These are phyloP conservation scores for Ananas comosus DNA, from an alignment of 176 grass and related monocot species.

Conservation along the genomic window DNA sequence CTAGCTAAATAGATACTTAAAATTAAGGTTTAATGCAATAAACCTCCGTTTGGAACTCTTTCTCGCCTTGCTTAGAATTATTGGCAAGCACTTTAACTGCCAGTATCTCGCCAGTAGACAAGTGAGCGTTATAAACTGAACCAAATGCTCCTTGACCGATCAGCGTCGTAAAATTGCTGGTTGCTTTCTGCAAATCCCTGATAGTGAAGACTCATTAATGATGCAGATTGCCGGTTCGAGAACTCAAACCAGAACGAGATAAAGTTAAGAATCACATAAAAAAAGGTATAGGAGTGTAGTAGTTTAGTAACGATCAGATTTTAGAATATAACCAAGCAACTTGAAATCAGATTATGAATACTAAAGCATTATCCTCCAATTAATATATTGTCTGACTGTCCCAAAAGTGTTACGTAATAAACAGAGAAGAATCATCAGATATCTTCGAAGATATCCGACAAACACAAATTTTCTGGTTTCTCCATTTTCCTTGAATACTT, in stretches of 20 bases:
- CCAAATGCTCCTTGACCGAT: slow-evolving; percentile 92
- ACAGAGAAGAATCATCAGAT: neutral
- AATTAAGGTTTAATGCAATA: neutral
- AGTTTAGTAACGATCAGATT: neutral
- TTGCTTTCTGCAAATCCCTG: slow-evolving; percentile 91
- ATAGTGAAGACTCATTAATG: neutral
- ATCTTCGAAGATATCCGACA: neutral
- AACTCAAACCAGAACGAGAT: neutral
- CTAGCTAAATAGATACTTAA: neutral
- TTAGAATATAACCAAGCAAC: neutral
- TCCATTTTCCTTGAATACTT: too few relatives aligned
- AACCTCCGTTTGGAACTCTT: slow-evolving; percentile 96
- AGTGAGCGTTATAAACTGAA: slow-evolving; percentile 80
- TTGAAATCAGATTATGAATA: neutral
- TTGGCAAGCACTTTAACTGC: slow-evolving; percentile 87
- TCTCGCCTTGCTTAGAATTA: slow-evolving; percentile 91
- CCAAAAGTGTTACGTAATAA: neutral
- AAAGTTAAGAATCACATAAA: neutral
- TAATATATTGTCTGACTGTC: too few relatives aligned
- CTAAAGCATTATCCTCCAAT: too few relatives aligned
- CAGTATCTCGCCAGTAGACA: slow-evolving; percentile 81
- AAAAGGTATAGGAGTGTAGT: neutral
- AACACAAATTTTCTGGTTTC: too few relatives aligned
- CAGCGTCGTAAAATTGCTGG: slow-evolving; percentile 79
- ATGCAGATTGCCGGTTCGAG: neutral